phyloP scores from a whole-genome alignment of 2,329 filamentous ascomycete species.

The Aspergillus tanneri region DNA sequence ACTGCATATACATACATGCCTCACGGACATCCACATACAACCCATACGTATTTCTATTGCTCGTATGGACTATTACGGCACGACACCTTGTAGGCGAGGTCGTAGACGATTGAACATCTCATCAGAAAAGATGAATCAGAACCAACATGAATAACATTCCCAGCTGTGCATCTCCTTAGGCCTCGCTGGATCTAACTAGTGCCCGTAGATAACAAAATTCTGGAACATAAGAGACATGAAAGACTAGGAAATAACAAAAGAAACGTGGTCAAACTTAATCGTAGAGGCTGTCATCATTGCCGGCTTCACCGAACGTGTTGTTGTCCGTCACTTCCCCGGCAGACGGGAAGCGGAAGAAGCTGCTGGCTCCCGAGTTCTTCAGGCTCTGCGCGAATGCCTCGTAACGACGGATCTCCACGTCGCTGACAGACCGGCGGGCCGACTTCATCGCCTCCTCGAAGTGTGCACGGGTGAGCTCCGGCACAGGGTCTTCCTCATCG shows the following conservation, averaged over 20 bases:
- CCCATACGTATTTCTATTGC: not conserved
- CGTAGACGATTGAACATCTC: no score
- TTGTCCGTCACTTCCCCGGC: slow-evolving; percentile 56
- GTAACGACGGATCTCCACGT: slow-evolving; percentile 96
- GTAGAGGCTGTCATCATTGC: slow-evolving; percentile 95
- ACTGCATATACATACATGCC: no score
- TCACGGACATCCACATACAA: no score
- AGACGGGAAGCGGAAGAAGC: slow-evolving; percentile 94
- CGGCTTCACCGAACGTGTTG: slow-evolving; percentile 73
- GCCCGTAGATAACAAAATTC: slow-evolving; percentile 48
- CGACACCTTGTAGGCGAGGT: no score
- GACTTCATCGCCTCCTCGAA: slow-evolving; percentile 98
- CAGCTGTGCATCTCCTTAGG: slow-evolving; percentile 20
- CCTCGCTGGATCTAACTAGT: slow-evolving; percentile 25
- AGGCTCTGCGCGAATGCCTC: slow-evolving; percentile 98
- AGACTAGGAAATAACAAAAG: slow-evolving; percentile 14
- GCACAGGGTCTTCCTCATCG: slow-evolving; percentile 80
- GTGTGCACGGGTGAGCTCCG: slow-evolving; percentile 91
- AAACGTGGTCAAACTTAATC: slow-evolving; percentile 63
- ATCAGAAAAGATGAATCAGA: slow-evolving; percentile 23
- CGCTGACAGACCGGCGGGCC: slow-evolving; percentile 88
- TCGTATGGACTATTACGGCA: no score
- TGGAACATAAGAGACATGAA: slow-evolving; percentile 25
- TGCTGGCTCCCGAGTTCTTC: slow-evolving; percentile 95
- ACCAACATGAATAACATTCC: slow-evolving; percentile 18